Base-by-base conservation (phyloP, 305 asterid genomes). In the Plantago lanceolata region DNA sequence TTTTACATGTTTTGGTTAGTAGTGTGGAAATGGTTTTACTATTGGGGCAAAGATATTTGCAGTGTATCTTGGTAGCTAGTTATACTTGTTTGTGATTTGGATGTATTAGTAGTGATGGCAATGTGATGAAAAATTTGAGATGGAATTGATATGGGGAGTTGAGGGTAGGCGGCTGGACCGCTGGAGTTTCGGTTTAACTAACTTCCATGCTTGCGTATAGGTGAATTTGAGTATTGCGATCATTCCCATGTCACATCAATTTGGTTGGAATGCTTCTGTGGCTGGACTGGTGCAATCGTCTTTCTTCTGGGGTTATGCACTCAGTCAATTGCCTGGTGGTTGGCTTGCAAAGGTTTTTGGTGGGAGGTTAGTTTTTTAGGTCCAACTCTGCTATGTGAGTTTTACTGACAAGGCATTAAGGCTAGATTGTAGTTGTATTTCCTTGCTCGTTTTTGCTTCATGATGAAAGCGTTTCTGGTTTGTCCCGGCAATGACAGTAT, bases 221-320 rank as follows among this genome's bases (percentile, higher is more conserved):
- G 99, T 90, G 78, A 93, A 93, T 72, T 79, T 93, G 89, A 93
- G 99, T 67, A 48, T 93, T 73, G 97, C 99, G 16, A 90, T 93
- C 59, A 93, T 93, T 70, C 99, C 99, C 43, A 93, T 93, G 99
- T 93, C 99, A 3, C 97, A 93, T 75, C 87, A 93, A 69, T 93
- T 78, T 73, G 99, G 99, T 19, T 93, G 99, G 99, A 93, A 65
- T 80, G 85, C 99, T 69, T 84, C 99, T 21, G 67, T 73, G 75
- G 96, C 99, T 66, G 99, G 99, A 78, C 70, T 93, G 85, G 97
- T 93, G 64, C 99, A 93, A 71, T 90, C 99, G 16, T 93, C 99
- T 26, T 93, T 93, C 90, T 93, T 93, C 82, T 93, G 99, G 99
- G 99, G 97, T 59, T 93, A 93, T 82, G 97, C 99, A 16, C 75